These are phyloP conservation scores for Tephrocybe sp. DNA, from an alignment of 768 basidiomycete genomes.

Conservation along the genomic window DNA sequence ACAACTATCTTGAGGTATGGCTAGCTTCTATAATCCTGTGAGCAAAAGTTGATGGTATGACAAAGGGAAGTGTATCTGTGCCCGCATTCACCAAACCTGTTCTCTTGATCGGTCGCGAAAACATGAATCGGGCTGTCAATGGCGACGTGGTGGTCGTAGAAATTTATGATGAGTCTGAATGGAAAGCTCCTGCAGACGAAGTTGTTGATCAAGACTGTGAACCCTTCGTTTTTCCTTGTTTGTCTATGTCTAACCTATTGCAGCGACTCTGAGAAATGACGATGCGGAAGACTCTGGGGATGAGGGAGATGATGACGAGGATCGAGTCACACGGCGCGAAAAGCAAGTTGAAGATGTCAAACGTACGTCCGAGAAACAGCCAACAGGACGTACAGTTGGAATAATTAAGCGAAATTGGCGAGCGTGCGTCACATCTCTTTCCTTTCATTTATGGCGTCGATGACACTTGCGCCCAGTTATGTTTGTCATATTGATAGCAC, in stretches of 20 bases:
- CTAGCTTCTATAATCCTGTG: background rate
- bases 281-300: constrained; percentile 77
- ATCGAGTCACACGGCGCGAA: constrained; percentile 39
- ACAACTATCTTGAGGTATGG: constrained; percentile 92
- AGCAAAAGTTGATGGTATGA: background rate
- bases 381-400: constrained; percentile 90
- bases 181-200: constrained; percentile 91
- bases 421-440: constrained; percentile 53
- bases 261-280: constrained; percentile 84
- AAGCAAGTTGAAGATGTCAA: constrained; percentile 39
- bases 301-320: constrained; percentile 49
- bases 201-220: constrained; percentile 92
- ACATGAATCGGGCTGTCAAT: constrained; percentile 94
- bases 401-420: constrained; percentile 96
- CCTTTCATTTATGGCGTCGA: constrained; percentile 2
- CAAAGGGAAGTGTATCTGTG: constrained; percentile 78
- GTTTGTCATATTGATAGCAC: constrained; percentile 95
- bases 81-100: constrained; percentile 75
- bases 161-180: constrained; percentile 82
- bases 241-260: constrained; percentile 1
- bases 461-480: constrained; percentile 54
- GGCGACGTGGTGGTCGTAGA: constrained; percentile 93
- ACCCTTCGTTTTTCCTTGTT: constrained; percentile 19
- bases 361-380: constrained; percentile 65
- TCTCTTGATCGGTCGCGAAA: constrained; percentile 82